Evolutionary conservation across 1,284 basidiomycete genomes (phyloP).

Genomic region (Ceratobasidium theobromae): DNA sequence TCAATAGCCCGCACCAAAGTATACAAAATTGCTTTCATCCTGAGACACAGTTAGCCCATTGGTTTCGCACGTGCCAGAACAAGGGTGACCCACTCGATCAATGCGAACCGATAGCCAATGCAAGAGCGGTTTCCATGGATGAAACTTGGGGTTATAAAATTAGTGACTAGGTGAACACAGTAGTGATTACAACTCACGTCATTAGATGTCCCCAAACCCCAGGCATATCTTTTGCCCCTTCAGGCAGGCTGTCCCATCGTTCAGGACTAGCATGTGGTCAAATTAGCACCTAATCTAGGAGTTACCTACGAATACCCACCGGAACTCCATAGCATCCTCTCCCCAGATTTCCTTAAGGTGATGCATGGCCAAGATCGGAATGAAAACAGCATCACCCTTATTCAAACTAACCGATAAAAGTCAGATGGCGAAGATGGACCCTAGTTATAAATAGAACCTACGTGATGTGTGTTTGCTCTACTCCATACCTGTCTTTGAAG

Average conservation of each 20-base stretch:
- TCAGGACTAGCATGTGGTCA: constrained; percentile 48
- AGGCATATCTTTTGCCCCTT: constrained; percentile 51
- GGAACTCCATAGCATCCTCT: constrained; percentile 47
- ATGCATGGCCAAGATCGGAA: constrained; percentile 56
- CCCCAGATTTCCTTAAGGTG: constrained; percentile 56
- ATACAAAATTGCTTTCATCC: constrained; percentile 41
- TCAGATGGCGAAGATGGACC: constrained; percentile 44
- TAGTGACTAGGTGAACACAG: no score
- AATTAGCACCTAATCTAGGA: constrained; percentile 38
- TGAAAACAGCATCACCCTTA: constrained; percentile 51
- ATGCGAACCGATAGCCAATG: constrained; percentile 32
- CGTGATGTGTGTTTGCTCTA: constrained; percentile 44
- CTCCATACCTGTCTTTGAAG: constrained; percentile 49
- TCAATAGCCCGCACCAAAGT: constrained; percentile 38
- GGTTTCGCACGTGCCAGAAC: background rate
- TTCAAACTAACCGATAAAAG: constrained; percentile 47
- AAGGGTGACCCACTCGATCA: constrained; percentile 27
- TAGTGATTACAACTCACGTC: constrained; percentile 45
- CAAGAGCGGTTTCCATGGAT: constrained; percentile 27
- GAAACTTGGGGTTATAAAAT: background rate
- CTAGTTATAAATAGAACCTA: constrained; percentile 37
- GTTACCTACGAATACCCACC: constrained; percentile 47
- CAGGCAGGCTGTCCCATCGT: constrained; percentile 56
- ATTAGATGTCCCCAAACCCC: constrained; percentile 61
- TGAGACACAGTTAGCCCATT: constrained; percentile 2